Evolutionary conservation across 1,284 basidiomycete genomes (phyloP).

Genomic region (Butyriboletus regius): DNA sequence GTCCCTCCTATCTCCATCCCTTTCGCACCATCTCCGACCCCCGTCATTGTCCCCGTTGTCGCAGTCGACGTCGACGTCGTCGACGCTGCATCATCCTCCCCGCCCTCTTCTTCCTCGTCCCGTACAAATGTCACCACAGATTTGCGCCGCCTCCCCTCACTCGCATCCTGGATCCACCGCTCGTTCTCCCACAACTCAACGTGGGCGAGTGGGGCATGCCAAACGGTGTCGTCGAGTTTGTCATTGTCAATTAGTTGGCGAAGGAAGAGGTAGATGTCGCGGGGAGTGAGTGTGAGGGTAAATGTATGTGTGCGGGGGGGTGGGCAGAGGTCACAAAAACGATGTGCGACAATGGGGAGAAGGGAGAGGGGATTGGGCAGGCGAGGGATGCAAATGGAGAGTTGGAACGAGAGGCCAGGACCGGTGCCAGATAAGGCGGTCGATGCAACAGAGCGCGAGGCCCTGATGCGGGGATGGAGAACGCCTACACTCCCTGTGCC

Average conservation of each 20-base stretch:
- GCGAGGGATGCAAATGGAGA: conserved; percentile 9
- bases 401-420: conserved; percentile 17
- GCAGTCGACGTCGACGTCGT: conserved; percentile 21
- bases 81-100: conserved; percentile 11
- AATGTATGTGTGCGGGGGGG: conserved; percentile 4
- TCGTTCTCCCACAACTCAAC: conserved; percentile 77
- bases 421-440: conserved; percentile 11
- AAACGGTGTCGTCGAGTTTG: conserved; percentile 53
- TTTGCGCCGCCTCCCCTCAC: conserved; percentile 11
- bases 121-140: conserved; percentile 5
- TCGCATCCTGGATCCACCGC: conserved; percentile 37
- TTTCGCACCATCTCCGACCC: not conserved
- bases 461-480: conserved; percentile 7
- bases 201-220: conserved; percentile 54
- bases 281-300: conserved; percentile 13
- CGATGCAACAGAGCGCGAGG: conserved; percentile 2
- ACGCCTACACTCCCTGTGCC: conserved; percentile 47
- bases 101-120: conserved; percentile 8
- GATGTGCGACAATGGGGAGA: not conserved
- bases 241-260: conserved; percentile 56
- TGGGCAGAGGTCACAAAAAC: not conserved
- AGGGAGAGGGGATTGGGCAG: conserved; percentile 1
- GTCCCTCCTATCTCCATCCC: conserved; percentile 21
- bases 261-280: conserved; percentile 26
- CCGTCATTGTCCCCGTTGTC: not conserved